Evolutionary conservation across 768 basidiomycete genomes (phyloP).

Genomic region (Flagelloscypha sp.): DNA sequence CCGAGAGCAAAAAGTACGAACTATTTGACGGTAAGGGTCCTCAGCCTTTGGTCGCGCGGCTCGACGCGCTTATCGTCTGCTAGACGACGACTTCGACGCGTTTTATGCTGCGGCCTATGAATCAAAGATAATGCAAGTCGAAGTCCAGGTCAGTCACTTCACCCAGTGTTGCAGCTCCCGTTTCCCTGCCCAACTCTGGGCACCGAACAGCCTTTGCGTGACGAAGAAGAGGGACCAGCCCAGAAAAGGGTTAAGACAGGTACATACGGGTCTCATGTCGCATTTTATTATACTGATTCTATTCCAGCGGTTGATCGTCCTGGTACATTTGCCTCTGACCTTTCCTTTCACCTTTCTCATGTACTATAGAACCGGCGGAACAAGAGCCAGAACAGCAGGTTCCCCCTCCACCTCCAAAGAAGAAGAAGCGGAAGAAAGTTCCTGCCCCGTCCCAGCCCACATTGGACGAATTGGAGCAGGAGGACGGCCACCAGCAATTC

Average conservation of each 20-base stretch:
- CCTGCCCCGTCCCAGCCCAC: not conserved
- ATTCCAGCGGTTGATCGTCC: no score
- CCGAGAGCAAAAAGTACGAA: conserved; percentile 46
- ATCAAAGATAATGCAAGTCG: conserved; percentile 24
- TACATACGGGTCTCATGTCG: no score
- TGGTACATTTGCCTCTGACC: no score
- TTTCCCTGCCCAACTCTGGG: no score
- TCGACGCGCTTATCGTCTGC: conserved; percentile 5
- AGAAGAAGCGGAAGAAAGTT: conserved; percentile 11
- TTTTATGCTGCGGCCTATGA: conserved; percentile 43
- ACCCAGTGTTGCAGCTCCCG: conserved; percentile 3
- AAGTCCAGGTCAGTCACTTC: conserved; percentile 25
- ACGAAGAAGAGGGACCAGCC: no score
- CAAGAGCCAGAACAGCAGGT: no score
- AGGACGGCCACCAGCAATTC: no score
- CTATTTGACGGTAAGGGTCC: conserved; percentile 68
- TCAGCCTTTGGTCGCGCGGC: conserved; percentile 2
- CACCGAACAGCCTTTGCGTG: no score
- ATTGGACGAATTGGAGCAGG: no score
- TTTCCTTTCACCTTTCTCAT: not conserved
- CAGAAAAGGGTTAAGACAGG: no score
- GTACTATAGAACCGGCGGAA: conserved; percentile 5
- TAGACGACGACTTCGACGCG: conserved; percentile 77
- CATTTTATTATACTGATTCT: no score
- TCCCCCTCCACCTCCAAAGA: conserved; percentile 1